Evolutionary conservation across 345 rosid species (phyloP).

Genomic region (Capsella bursapastoris): DNA sequence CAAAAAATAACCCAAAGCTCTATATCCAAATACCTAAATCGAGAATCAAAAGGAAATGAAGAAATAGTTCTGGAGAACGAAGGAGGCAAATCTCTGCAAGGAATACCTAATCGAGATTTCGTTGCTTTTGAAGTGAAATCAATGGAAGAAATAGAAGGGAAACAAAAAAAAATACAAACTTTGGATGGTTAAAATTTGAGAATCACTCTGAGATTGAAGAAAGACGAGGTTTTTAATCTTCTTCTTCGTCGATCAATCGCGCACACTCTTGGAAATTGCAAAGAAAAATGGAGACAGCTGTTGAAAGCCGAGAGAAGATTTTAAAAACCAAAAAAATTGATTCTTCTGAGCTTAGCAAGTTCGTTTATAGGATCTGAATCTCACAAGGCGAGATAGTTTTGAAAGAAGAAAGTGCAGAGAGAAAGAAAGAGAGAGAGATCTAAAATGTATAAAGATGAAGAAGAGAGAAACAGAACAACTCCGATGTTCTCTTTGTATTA

Average conservation of each 20-base stretch:
- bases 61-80: not conserved
- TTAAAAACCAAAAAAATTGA: not conserved
- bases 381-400: constrained; percentile 20
- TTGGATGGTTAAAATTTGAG: constrained; percentile 1
- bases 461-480: constrained; percentile 20
- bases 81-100: not conserved
- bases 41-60: constrained; percentile 18
- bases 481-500: not conserved
- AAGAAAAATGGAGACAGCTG: not conserved
- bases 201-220: constrained; percentile 22
- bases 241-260: constrained; percentile 25
- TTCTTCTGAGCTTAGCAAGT: constrained; percentile 9
- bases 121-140: constrained; percentile 18
- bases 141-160: constrained; percentile 2
- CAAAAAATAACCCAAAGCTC: constrained; percentile 13
- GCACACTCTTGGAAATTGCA: not conserved
- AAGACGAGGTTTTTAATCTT: constrained; percentile 24
- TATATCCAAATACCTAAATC: constrained; percentile 17
- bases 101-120: constrained; percentile 31
- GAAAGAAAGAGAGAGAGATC: constrained; percentile 37
- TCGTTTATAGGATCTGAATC: constrained; percentile 34
- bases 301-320: constrained; percentile 25
- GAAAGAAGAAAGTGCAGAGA: constrained; percentile 20
- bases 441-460: not conserved
- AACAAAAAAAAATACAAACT: not conserved